Base-by-base conservation (phyloP, 1,284 basidiomycete genomes). In the Ustilago tritici region DNA sequence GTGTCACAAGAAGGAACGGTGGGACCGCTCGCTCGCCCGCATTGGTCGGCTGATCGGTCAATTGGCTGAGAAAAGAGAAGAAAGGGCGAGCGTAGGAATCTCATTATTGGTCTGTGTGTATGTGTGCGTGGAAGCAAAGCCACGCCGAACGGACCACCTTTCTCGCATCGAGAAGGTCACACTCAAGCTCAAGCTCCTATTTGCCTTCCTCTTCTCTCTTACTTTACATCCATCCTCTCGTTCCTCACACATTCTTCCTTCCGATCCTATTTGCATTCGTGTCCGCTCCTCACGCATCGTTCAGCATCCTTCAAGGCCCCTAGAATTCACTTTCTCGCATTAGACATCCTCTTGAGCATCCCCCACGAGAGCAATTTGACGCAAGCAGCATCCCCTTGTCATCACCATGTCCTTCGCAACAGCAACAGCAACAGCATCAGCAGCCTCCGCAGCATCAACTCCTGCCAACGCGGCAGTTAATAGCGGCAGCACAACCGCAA, bases 361-460 rank as follows among this genome's bases (percentile, higher is more conserved):
- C 23, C 23, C 23, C 60, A 53, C 38, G 23, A 52, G 31, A 50
- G 31, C 28, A 31, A 28, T 28, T 32, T 7, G 31, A 32, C 28
- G 23, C 49, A 50, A 50, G 46, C 56, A 55, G 52, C 52, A 47
- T 35, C n/a, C 43, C 35, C 31, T 38, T 15, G 43, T 19, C 54
- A 28, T 55, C 35, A 53, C 17, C 61, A 76, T 76, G 74, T 71
- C 74, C 15, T 76, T 76, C 56, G 67, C 75, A 64, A 59, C 65
- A 23, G 23, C 75, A 64, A 59, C 65, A 23, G 23, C 23, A 23
- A 23, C 23, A 71, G 67, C 70, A 70, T 70, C 76, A 70, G 70
- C 70, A 74, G 66, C 76, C 57, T 31, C 67, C 58, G 65, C 76
- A 73, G 70, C 76, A 70, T 70, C 76, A 65, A 40, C 59, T n/a